These are phyloP conservation scores for Lanzia echinophila DNA, from an alignment of 2,329 filamentous ascomycete genomes.

Conservation along the genomic window DNA sequence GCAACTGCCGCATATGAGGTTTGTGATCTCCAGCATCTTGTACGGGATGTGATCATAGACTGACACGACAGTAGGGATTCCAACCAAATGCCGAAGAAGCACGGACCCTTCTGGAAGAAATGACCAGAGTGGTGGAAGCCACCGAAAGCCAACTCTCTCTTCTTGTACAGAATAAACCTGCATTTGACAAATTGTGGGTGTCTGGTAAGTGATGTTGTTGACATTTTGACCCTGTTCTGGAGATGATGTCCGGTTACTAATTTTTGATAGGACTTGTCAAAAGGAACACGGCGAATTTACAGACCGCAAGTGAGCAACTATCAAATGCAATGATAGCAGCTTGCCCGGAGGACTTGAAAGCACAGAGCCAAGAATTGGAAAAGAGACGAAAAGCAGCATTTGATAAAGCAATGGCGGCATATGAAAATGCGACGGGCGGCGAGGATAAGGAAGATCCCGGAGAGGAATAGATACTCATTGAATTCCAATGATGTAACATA, in stretches of 20 bases:
- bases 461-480: background rate
- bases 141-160: background rate
- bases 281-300: background rate
- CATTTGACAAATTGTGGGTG: constrained; percentile 3
- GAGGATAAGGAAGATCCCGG: too few relatives aligned
- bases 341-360: background rate
- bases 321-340: background rate
- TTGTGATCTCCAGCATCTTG: background rate
- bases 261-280: background rate
- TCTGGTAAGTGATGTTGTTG: background rate
- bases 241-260: background rate
- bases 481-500: background rate
- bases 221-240: background rate
- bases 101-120: background rate
- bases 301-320: background rate
- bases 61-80: background rate
- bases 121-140: background rate
- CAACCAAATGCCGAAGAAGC: background rate
- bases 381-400: background rate
- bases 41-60: too few relatives aligned
- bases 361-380: background rate
- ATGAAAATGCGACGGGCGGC: background rate
- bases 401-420: background rate
- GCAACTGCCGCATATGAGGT: background rate
- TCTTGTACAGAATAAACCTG: background rate